Base-by-base conservation (phyloP, 331 rosid species). In the Stylosanthes scabra region DNA sequence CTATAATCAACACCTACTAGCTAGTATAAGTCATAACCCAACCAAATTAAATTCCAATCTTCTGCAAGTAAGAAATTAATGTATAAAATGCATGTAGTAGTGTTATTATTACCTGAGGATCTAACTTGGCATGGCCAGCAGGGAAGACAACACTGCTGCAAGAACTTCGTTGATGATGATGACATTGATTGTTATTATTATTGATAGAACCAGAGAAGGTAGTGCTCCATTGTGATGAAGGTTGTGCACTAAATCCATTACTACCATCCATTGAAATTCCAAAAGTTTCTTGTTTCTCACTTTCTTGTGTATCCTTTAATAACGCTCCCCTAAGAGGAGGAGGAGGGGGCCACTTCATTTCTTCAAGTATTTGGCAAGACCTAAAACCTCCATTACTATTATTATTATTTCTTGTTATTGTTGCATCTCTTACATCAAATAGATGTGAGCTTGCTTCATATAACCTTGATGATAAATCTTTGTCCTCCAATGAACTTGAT, bases 281-380 rank as follows among this genome's bases (percentile, higher is more conserved):
- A 29, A 52, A 6, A 15, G 58, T 29, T 41, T 60, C 57, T 0
- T 52, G 68, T 47, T 49, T 63, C 4, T 39, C 61, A 50, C 64
- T 13, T 59, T 62, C 73, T 72, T 64, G 77, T 60, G 70, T 34
- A 34, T 34, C 39, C 39, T 34, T 34, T 34, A 34, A 34, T 34
- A 34, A 34, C 6, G 56, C 40, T 55, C 79, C 82, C 6, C 25
- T 3, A 34, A 6, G 39, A 34, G 39, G 39, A 34, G 25, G 25
- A 20, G 39, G 68, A 12, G 82, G 85, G 34, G 80, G 82, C 94
- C 87, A 87, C 70, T 75, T 88, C 70, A 76, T 80, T 11, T 82
- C 92, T 71, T 85, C 85, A 41, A 75, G 80, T 59, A 86, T 63
- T 34, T 67, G 77, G 65, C 68, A 74, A 25, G 86, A 83, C 42